phyloP scores from a whole-genome alignment of 2,329 filamentous ascomycete genomes.

The Aureobasidium sp. region DNA sequence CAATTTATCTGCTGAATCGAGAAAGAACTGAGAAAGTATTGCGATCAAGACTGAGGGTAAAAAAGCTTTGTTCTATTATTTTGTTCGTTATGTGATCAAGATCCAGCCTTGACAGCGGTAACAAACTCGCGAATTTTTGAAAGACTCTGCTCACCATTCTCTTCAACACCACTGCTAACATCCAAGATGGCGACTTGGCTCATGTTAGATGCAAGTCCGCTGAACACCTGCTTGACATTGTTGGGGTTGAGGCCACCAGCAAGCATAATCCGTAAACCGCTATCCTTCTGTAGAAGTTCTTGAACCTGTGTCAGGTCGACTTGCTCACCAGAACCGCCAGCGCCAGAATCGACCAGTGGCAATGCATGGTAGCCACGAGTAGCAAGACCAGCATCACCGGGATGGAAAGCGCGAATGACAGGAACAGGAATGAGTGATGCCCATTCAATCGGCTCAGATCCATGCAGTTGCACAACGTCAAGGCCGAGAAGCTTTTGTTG shows the following conservation, averaged over 20 bases:
- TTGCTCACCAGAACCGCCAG: constrained; percentile 71
- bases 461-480: constrained; percentile 89
- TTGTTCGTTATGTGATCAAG: not conserved
- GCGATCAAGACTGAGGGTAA: not conserved
- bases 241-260: constrained; percentile 77
- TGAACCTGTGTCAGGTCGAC: constrained; percentile 67
- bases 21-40: not conserved
- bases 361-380: constrained; percentile 73
- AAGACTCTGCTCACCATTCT: constrained; percentile 69
- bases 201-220: constrained; percentile 52
- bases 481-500: constrained; percentile 69
- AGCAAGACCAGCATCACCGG: constrained; percentile 63
- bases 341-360: constrained; percentile 79
- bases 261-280: constrained; percentile 66
- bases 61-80: not conserved
- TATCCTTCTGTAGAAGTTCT: constrained; percentile 57
- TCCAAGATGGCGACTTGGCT: constrained; percentile 74
- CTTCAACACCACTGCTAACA: constrained; percentile 90
- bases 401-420: constrained; percentile 79
- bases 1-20: not conserved
- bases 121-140: constrained; percentile 61
- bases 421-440: constrained; percentile 81
- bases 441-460: constrained; percentile 89
- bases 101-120: constrained; percentile 12
- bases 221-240: constrained; percentile 65